phyloP scores from a whole-genome alignment of 2,329 filamentous ascomycete genomes.

The Coniochaeta sp. region DNA sequence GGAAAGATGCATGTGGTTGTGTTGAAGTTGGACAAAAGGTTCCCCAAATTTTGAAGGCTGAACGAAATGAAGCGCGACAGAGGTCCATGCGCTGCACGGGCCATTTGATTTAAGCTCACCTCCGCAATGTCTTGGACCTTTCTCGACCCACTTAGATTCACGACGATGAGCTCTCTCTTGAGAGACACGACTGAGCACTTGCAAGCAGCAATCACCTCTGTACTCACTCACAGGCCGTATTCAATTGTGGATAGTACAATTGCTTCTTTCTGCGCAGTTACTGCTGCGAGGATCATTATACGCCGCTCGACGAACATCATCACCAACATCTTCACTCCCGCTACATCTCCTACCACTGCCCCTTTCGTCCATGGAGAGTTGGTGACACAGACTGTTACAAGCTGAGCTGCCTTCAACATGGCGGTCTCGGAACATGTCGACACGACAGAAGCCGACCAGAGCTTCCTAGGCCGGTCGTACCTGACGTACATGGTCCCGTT shows the following conservation, averaged over 20 bases:
- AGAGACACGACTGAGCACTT: too few species aligned
- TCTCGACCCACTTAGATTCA: background rate
- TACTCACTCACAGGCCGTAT: too few species aligned
- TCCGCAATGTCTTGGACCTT: background rate
- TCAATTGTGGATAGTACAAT: too few species aligned
- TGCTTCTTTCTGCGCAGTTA: too few species aligned
- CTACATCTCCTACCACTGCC: too few species aligned
- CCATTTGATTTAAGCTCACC: background rate
- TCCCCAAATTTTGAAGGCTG: background rate
- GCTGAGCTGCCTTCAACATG: conserved; percentile 11
- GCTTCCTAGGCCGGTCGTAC: conserved; percentile 51
- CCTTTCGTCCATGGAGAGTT: background rate
- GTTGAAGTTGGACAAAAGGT: background rate
- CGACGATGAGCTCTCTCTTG: background rate
- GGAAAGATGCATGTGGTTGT: background rate
- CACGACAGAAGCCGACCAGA: conserved; percentile 22
- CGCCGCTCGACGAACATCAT: too few species aligned
- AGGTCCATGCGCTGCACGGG: background rate
- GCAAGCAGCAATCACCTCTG: too few species aligned
- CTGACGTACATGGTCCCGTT: conserved; percentile 56
- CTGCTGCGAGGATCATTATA: too few species aligned
- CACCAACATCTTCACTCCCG: too few species aligned
- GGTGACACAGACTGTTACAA: background rate
- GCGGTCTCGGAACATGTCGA: conserved; percentile 22
- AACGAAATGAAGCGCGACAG: background rate